Evolutionary conservation across 495 filamentous ascomycete genomes (phyloP).

Genomic region (Platismatia glauca): DNA sequence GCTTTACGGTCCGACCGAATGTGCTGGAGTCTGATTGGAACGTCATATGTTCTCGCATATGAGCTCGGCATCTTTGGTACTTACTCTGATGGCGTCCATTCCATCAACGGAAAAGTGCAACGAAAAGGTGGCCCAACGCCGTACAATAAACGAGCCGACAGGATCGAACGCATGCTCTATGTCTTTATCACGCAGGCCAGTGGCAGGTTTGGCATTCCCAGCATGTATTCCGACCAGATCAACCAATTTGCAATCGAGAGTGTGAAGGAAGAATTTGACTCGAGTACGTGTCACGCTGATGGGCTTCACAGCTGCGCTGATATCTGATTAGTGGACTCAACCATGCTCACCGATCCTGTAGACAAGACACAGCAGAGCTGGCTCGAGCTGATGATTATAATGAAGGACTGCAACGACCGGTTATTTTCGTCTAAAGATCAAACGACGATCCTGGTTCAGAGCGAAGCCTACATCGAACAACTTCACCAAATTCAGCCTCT

Average conservation of each 20-base stretch:
- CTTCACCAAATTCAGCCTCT: conserved; percentile 75
- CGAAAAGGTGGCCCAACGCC: not conserved
- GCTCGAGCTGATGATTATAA: conserved; percentile 81
- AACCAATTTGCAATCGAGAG: conserved; percentile 25
- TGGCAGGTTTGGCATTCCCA: conserved; percentile 86
- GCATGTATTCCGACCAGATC: conserved; percentile 72
- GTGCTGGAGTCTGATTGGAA: conserved; percentile 97
- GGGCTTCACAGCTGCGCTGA: not conserved
- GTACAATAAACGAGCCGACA: conserved; percentile 50
- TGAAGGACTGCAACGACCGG: conserved; percentile 76
- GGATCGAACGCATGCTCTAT: conserved; percentile 74
- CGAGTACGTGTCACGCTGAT: conserved; percentile 5
- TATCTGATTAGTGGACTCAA: conserved; percentile 29
- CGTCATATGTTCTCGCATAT: conserved; percentile 78
- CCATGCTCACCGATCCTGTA: conserved; percentile 48
- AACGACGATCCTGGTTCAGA: conserved; percentile 78
- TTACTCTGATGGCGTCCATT: conserved; percentile 12
- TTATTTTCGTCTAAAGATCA: conserved; percentile 76
- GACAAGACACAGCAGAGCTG: conserved; percentile 76
- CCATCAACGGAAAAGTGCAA: conserved; percentile 5
- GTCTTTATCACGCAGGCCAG: conserved; percentile 87
- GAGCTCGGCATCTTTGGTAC: conserved; percentile 93
- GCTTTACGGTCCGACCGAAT: conserved; percentile 95
- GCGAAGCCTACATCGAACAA: conserved; percentile 65
- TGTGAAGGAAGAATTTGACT: conserved; percentile 10